Evolutionary conservation across 2,329 filamentous ascomycete genomes (phyloP), one percentile per base, ranked within the genome.

Genomic region (Ceratocystis destructans): DNA sequence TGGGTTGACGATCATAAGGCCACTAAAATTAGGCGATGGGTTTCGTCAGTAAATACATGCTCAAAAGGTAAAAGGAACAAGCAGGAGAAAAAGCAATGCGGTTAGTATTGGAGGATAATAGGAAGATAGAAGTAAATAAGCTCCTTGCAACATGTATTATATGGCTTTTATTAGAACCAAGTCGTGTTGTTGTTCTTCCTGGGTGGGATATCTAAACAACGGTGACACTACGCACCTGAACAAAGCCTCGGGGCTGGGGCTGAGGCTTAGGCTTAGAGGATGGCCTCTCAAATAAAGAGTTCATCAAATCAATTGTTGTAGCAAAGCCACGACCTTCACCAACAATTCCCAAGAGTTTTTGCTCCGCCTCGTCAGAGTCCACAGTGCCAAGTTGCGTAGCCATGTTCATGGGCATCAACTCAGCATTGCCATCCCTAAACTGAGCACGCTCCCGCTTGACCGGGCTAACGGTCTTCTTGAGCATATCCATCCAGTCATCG

Each of bases 261-360:
- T 66, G 79, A 75, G 70, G 79, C 73, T 45, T 79, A 76, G 69
- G 78, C 79, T 72, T 82, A 80, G 79, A 80, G 77, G 83, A 85
- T 69, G 85, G 81, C 76, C 87, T 84, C 74, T 89, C 88, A 76
- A 95, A 96, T 66, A 96, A 79, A 61, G 90, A 96, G 74, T 96
- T 93, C 90, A 96, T 96, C 74, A 96, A 79, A 78, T 96, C 94
- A 77, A 97, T 96, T 72, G 89, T 92, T 22, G 88, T 96, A 22
- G 86, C 83, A 75, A 96, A 93, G 0, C 87, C 87, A 70, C 84
- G 83, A 65, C 82, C 79, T 71, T 83, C 81, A 48, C 77, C 75
- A 70, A 73, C 57, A 15, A 66, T 64, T 33, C 67, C 67, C 20
- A 68, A 46, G 15, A 62, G 61, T 55, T 66, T 64, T 10, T 55